Evolutionary conservation across 495 filamentous ascomycete genomes (phyloP).

Genomic region (Evansstolkia leycettana): DNA sequence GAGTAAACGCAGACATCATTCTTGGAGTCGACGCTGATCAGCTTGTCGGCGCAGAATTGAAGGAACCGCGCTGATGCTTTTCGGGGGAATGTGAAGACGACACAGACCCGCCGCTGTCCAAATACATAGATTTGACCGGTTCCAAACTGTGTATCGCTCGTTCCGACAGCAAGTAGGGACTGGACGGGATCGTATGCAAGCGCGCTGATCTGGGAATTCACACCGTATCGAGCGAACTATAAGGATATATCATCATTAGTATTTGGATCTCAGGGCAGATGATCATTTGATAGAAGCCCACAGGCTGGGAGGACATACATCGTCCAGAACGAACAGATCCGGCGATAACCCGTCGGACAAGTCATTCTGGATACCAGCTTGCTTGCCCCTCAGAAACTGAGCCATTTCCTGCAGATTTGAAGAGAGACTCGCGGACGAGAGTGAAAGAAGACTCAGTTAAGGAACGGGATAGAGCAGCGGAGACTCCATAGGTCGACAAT

Average conservation of each 20-base stretch:
- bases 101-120: slow-evolving; percentile 68
- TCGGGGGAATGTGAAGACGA: slow-evolving; percentile 49
- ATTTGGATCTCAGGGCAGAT: slow-evolving; percentile 3
- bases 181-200: slow-evolving; percentile 88
- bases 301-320: slow-evolving; percentile 36
- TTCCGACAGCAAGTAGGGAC: slow-evolving; percentile 87
- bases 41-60: slow-evolving; percentile 64
- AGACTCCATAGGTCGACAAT: background rate
- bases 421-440: slow-evolving; percentile 1
- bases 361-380: slow-evolving; percentile 84
- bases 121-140: slow-evolving; percentile 82
- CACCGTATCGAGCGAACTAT: slow-evolving; percentile 67
- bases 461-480: slow-evolving; percentile 6
- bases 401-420: slow-evolving; percentile 42
- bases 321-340: slow-evolving; percentile 68
- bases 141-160: slow-evolving; percentile 65
- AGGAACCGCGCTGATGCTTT: slow-evolving; percentile 59
- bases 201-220: slow-evolving; percentile 74
- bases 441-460: slow-evolving; percentile 1
- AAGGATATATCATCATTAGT: background rate
- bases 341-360: slow-evolving; percentile 67
- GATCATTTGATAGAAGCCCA: slow-evolving; percentile 3
- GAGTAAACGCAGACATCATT: slow-evolving; percentile 77
- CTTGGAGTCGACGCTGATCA: slow-evolving; percentile 71
- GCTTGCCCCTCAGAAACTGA: slow-evolving; percentile 79